Conservation (phyloP, 2,329 filamentous ascomycete species). For the Fusarium nurragi region DNA sequence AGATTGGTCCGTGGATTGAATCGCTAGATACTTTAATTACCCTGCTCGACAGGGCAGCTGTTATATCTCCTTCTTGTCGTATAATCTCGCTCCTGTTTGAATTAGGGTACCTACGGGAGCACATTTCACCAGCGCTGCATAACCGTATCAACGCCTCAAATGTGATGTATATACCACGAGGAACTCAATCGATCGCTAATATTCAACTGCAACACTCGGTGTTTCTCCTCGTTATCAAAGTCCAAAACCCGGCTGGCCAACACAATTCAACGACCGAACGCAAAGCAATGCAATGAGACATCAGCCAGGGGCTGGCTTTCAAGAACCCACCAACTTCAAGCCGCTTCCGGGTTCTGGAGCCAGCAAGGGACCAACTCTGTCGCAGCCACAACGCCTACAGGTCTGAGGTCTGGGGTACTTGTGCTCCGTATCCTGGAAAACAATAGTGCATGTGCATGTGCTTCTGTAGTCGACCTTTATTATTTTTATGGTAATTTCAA, state of each 20-base stretch:
- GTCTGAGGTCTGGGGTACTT: constrained; percentile 41
- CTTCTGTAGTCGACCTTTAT: constrained; percentile 1
- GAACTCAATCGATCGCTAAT: neutral
- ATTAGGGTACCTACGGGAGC: too few relatives aligned
- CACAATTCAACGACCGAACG: constrained; percentile 1
- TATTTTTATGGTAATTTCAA: constrained; percentile 5
- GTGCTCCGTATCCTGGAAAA: too few relatives aligned
- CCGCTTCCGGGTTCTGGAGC: constrained; percentile 28
- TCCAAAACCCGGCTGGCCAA: neutral
- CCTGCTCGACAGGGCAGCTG: constrained; percentile 13
- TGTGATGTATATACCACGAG: neutral
- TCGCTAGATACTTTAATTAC: too few relatives aligned
- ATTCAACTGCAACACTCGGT: neutral
- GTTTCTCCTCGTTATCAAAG: neutral
- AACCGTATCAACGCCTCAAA: neutral
- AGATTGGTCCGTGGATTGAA: neutral
- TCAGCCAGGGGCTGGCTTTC: constrained; percentile 18
- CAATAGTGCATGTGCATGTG: constrained; percentile 18
- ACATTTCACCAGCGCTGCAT: neutral
- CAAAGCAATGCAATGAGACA: constrained; percentile 19
- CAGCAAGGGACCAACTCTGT: constrained; percentile 25
- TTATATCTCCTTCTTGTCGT: neutral
- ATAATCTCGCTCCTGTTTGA: constrained; percentile 19
- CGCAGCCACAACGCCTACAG: constrained; percentile 25
- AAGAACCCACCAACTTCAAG: constrained; percentile 33